phyloP scores from a whole-genome alignment of 768 basidiomycete species.

The Chiua virens region DNA sequence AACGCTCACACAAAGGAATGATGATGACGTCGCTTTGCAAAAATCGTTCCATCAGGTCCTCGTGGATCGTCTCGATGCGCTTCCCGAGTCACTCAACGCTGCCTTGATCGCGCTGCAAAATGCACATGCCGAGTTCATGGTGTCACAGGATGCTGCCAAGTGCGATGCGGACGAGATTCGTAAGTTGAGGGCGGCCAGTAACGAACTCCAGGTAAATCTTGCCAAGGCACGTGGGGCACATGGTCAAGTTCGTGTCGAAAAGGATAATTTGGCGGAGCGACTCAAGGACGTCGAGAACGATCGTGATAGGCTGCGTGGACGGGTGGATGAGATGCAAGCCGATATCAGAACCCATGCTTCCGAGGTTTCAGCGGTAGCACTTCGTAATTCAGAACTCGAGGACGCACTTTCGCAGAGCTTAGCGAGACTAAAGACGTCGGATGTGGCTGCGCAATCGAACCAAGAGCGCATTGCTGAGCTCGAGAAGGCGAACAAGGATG shows the following conservation, averaged over 20 bases:
- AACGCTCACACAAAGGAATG: conserved; percentile 45
- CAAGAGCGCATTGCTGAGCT: conserved; percentile 61
- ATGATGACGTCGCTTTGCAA: conserved; percentile 50
- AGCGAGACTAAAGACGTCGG: conserved; percentile 69
- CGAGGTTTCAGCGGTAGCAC: conserved; percentile 48
- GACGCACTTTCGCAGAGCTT: conserved; percentile 73
- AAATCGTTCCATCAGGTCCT: conserved; percentile 54
- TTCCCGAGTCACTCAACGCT: conserved; percentile 60
- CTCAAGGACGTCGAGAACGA: conserved; percentile 60
- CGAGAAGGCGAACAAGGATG: conserved; percentile 60
- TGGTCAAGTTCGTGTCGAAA: conserved; percentile 80
- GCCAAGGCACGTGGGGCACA: conserved; percentile 76
- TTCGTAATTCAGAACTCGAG: conserved; percentile 61
- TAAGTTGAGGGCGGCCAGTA: conserved; percentile 49
- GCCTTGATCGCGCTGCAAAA: conserved; percentile 57
- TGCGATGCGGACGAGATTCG: conserved; percentile 72
- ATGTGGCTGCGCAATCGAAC: conserved; percentile 59
- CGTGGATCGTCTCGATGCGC: conserved; percentile 48
- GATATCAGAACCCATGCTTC: conserved; percentile 41
- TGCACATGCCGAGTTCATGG: conserved; percentile 59
- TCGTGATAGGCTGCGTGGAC: conserved; percentile 56
- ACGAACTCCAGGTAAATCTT: conserved; percentile 70
- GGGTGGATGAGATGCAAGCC: conserved; percentile 55
- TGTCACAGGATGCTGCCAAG: conserved; percentile 55
- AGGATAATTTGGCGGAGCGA: conserved; percentile 69